Evolutionary conservation across 495 filamentous ascomycete genomes (phyloP).

Genomic region (Trichoderma asperelloides): DNA sequence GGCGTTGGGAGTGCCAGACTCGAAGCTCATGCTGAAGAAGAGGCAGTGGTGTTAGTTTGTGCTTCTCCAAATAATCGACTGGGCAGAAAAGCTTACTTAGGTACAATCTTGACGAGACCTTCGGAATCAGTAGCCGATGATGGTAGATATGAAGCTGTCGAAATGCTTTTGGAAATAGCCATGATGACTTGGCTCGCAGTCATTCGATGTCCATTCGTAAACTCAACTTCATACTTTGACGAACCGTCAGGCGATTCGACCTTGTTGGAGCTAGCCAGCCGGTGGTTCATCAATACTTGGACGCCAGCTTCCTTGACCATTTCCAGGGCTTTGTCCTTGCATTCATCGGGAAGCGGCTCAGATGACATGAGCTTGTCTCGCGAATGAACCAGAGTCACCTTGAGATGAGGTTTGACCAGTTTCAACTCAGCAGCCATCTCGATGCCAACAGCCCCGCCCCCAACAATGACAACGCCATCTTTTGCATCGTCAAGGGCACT

Average conservation of each 20-base stretch:
- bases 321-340: conserved; percentile 43
- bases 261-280: conserved; percentile 32
- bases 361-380: conserved; percentile 52
- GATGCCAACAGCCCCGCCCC: conserved; percentile 56
- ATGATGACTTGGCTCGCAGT: conserved; percentile 47
- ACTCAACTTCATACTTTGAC: conserved; percentile 33
- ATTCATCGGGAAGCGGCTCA: conserved; percentile 57
- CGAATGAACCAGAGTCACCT: conserved; percentile 61
- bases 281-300: conserved; percentile 43
- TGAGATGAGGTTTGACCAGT: conserved; percentile 43
- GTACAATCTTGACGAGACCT: conserved; percentile 47
- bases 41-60: neutral
- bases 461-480: conserved; percentile 51
- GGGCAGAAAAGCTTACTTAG: conserved; percentile 19
- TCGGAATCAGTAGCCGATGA: conserved; percentile 38
- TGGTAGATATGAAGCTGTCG: conserved; percentile 48
- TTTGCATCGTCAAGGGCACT: conserved; percentile 25
- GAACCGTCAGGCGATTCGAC: conserved; percentile 19
- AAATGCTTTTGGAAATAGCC: conserved; percentile 47
- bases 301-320: conserved; percentile 47
- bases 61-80: neutral
- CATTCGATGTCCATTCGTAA: conserved; percentile 46
- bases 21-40: conserved; percentile 34
- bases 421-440: conserved; percentile 66
- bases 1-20: conserved; percentile 36